Conservation (phyloP, 148 eudicot genomes). For the Spergularia bocconei region DNA sequence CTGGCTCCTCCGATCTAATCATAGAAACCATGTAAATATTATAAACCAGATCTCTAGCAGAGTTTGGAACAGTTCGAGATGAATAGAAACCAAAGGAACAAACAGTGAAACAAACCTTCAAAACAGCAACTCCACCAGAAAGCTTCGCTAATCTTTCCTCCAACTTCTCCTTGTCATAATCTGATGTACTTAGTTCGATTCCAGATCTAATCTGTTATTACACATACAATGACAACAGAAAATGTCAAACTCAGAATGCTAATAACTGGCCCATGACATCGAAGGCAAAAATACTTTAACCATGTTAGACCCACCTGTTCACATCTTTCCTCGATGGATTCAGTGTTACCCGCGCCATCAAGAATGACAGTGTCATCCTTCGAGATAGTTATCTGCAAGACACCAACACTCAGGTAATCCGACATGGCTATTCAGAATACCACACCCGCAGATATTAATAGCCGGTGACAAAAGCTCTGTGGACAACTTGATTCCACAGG, state of each 20-base stretch:
- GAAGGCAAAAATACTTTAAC: neutral
- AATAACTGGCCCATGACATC: neutral
- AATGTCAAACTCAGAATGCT: neutral
- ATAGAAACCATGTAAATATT: neutral
- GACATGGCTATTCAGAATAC: neutral
- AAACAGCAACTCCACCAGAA: slow-evolving; percentile 93
- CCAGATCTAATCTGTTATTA: slow-evolving; percentile 58
- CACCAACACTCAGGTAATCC: neutral
- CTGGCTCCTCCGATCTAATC: slow-evolving; percentile 93
- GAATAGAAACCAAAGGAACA: neutral
- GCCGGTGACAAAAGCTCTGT: too few relatives aligned
- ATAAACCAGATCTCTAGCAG: neutral
- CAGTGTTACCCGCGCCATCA: slow-evolving; percentile 94
- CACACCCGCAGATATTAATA: neutral
- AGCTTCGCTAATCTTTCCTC: slow-evolving; percentile 92
- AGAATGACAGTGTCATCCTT: slow-evolving; percentile 92
- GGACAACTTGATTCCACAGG: too few relatives aligned
- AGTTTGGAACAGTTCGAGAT: too few relatives aligned
- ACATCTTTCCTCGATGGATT: slow-evolving; percentile 84
- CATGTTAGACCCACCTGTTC: slow-evolving; percentile 58
- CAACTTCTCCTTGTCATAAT: slow-evolving; percentile 84
- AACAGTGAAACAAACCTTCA: slow-evolving; percentile 51
- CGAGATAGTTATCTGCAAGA: slow-evolving; percentile 63
- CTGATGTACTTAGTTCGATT: slow-evolving; percentile 68
- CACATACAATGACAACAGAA: neutral